These are phyloP conservation scores for Phytophthora gonapodyides DNA, from an alignment of 352 stramenopile genomes.

Conservation along the genomic window DNA sequence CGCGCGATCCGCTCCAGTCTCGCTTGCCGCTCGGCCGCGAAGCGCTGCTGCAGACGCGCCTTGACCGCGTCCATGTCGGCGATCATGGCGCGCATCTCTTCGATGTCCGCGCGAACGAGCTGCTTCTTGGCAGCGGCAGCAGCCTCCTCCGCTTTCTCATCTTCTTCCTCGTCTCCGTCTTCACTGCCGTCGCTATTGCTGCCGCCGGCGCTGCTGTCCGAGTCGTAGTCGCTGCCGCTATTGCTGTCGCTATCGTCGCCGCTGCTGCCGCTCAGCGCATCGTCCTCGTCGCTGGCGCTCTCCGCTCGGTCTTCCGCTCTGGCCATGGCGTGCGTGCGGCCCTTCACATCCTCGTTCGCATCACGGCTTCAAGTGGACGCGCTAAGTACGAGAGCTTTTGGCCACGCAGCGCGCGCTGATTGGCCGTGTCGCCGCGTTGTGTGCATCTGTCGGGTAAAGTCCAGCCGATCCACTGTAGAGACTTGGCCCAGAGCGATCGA, in stretches of 20 bases:
- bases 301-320: constrained; percentile 16
- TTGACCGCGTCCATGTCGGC: constrained; percentile 70
- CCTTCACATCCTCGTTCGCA: constrained; percentile 23
- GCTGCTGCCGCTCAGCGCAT: constrained; percentile 1
- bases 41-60: constrained; percentile 51
- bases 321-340: constrained; percentile 12
- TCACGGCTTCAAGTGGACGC: constrained; percentile 20
- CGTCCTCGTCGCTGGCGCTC: constrained; percentile 11
- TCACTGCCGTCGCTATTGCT: constrained; percentile 10
- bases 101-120: constrained; percentile 44
- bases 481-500: constrained; percentile 10
- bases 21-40: constrained; percentile 33
- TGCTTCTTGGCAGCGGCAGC: constrained; percentile 33
- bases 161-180: constrained; percentile 22
- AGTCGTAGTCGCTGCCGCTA: constrained; percentile 23
- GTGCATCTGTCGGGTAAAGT: constrained; percentile 19
- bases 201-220: constrained; percentile 23
- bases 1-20: constrained; percentile 15
- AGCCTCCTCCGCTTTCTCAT: constrained; percentile 12
- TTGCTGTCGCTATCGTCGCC: background rate
- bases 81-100: constrained; percentile 55
- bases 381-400: constrained; percentile 38
- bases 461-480: constrained; percentile 18
- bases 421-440: constrained; percentile 34
- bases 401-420: constrained; percentile 38